phyloP scores from a whole-genome alignment of 1,139 yeast genomes.

The Scheffersomyces illinoinensis region DNA sequence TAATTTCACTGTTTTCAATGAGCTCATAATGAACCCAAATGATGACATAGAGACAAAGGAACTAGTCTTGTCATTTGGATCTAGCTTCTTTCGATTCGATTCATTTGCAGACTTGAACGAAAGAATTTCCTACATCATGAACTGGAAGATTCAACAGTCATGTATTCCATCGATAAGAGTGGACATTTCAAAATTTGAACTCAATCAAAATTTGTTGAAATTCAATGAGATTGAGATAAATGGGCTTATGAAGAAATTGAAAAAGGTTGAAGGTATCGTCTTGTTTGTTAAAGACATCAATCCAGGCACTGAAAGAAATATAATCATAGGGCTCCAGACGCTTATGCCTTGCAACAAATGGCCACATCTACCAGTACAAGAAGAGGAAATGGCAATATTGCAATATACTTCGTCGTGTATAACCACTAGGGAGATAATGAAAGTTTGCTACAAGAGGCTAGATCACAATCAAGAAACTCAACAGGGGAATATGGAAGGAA shows the following conservation, averaged over 20 bases:
- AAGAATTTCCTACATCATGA: constrained; percentile 15
- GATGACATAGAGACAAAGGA: background rate
- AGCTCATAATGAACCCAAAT: constrained; percentile 9
- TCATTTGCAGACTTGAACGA: constrained; percentile 17
- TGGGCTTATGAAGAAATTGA: constrained; percentile 16
- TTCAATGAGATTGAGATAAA: constrained; percentile 25
- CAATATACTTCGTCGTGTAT: background rate
- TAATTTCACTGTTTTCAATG: constrained; percentile 18
- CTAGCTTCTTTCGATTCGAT: constrained; percentile 20
- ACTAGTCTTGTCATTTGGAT: constrained; percentile 15
- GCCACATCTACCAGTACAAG: background rate
- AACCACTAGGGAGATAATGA: background rate
- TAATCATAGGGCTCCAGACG: constrained; percentile 15
- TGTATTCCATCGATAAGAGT: constrained; percentile 21
- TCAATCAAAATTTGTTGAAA: constrained; percentile 18
- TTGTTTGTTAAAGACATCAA: constrained; percentile 16
- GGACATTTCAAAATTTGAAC: constrained; percentile 19
- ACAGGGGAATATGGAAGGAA: background rate
- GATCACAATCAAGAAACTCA: background rate
- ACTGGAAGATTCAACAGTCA: constrained; percentile 15
- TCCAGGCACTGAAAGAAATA: constrained; percentile 17
- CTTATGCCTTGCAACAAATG: background rate
- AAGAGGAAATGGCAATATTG: background rate
- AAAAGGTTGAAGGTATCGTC: constrained; percentile 7
- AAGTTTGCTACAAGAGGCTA: background rate